Evolutionary conservation across 2,329 filamentous ascomycete species (phyloP), one percentile per base, ranked within the genome.

Genomic region (Verticillium longisporum): DNA sequence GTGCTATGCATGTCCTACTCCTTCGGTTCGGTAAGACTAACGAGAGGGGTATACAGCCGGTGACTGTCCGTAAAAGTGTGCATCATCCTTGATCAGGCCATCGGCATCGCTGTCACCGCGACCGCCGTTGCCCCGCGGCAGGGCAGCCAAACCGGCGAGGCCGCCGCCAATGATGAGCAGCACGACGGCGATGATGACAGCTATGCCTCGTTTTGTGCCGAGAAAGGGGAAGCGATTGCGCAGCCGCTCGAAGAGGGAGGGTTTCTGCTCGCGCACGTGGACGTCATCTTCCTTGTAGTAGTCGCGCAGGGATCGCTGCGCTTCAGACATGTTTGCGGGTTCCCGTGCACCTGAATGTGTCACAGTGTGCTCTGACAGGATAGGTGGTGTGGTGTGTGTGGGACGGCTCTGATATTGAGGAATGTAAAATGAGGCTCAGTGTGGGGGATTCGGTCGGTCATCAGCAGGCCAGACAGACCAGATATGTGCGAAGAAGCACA

Each of bases 1-100:
- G 61, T 50, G 6, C 15, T 6, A 4, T 50, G 66, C 58, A 63
- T 55, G 38, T 6, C 41, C 13, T 15, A 13, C 21, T 50, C 50
- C n/a, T n/a, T n/a, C n/a, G n/a, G n/a, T n/a, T n/a, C 56, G 15
- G 31, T 9, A 36, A 59, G 9, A 74, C 80, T 69, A 66, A 83
- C 80, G 80, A 7, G 81, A 80, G 4, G 81, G 81, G 64, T 83
- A 82, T 0, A 83, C 77, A 0, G 78, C 74, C 33, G 78, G 78
- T 7, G 80, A 82, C 64, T 77, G 71, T 41, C 80, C 81, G 61
- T 82, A 82, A 59, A 84, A 83, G 61, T 74, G 73, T 0, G 69
- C 63, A 64, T 83, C 72, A 18, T 62, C 53, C 18, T 36, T 32
- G 15, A 60, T 60, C 4, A 53, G 7, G 11, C 32, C 32, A 32